phyloP scores from a whole-genome alignment of 2,329 filamentous ascomycete species.

The Dactylellina leptospora region DNA sequence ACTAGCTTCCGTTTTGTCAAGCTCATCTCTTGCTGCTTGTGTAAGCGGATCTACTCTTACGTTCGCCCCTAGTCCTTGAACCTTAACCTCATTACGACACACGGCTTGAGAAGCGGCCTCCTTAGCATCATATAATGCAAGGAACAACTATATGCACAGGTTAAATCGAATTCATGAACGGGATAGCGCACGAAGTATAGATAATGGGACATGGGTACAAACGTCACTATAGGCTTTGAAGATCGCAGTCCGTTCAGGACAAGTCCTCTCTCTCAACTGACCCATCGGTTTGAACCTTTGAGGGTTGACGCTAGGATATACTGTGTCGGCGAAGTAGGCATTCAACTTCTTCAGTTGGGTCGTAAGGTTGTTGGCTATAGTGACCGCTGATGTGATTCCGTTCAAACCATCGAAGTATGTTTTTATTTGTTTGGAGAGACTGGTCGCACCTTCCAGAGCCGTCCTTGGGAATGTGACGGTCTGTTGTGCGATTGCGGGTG shows the following conservation, averaged over 20 bases:
- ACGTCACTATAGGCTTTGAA: constrained; percentile 27
- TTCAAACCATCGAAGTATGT: not conserved
- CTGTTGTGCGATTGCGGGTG: not conserved
- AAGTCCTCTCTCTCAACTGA: constrained; percentile 16
- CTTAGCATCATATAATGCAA: not conserved
- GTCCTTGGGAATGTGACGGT: not conserved
- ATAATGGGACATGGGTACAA: too few species aligned
- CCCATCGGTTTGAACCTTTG: constrained; percentile 15
- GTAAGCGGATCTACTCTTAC: not conserved
- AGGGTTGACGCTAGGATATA: constrained; percentile 19
- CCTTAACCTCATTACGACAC: not conserved
- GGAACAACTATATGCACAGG: constrained; percentile 13
- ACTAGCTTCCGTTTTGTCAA: not conserved
- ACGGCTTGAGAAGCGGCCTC: not conserved
- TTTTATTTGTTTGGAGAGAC: not conserved
- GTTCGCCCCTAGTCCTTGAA: not conserved
- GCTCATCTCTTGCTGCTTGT: not conserved
- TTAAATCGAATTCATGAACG: too few species aligned
- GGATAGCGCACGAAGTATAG: too few species aligned
- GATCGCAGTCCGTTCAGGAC: constrained; percentile 14
- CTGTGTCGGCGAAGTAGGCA: not conserved
- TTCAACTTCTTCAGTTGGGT: constrained; percentile 7
- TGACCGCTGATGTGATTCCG: not conserved
- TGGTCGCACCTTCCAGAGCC: constrained; percentile 1
- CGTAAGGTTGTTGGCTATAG: constrained; percentile 11